Conservation (phyloP, 164 flowering plant species). For the Cinnamomum chago region DNA sequence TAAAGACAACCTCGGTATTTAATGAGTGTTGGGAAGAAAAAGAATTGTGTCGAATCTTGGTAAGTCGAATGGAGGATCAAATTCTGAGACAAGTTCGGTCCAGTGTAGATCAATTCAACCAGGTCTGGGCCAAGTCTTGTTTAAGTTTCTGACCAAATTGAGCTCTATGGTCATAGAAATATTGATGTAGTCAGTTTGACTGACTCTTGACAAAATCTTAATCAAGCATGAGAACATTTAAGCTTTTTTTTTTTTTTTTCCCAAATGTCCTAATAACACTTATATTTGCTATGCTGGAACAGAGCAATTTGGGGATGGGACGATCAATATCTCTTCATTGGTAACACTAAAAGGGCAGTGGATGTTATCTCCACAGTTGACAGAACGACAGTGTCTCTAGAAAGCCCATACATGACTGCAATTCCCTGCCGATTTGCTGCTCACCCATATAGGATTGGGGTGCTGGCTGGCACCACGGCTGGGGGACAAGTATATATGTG, state of each 20-base stretch:
- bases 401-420: slow-evolving; percentile 63
- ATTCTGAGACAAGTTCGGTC: neutral
- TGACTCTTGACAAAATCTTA: too few relatives aligned
- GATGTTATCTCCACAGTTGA: slow-evolving; percentile 56
- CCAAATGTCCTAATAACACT: neutral
- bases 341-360: slow-evolving; percentile 69
- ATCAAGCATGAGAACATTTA: too few relatives aligned
- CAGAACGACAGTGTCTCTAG: slow-evolving; percentile 30
- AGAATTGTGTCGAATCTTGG: neutral
- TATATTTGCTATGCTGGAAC: slow-evolving; percentile 15
- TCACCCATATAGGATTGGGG: slow-evolving; percentile 68
- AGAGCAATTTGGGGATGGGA: slow-evolving; percentile 99
- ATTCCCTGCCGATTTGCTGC: slow-evolving; percentile 78
- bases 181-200: neutral
- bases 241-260: too few relatives aligned
- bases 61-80: neutral
- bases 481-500: slow-evolving; percentile 86
- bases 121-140: neutral
- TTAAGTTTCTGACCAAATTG: neutral
- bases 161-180: neutral
- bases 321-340: slow-evolving; percentile 65
- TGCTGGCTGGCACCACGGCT: slow-evolving; percentile 67
- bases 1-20: too few relatives aligned
- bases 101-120: neutral
- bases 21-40: too few relatives aligned